Evolutionary conservation across 2,329 filamentous ascomycete genomes (phyloP), one percentile per base, ranked within the genome.

Genomic region (Clonostachys solani): DNA sequence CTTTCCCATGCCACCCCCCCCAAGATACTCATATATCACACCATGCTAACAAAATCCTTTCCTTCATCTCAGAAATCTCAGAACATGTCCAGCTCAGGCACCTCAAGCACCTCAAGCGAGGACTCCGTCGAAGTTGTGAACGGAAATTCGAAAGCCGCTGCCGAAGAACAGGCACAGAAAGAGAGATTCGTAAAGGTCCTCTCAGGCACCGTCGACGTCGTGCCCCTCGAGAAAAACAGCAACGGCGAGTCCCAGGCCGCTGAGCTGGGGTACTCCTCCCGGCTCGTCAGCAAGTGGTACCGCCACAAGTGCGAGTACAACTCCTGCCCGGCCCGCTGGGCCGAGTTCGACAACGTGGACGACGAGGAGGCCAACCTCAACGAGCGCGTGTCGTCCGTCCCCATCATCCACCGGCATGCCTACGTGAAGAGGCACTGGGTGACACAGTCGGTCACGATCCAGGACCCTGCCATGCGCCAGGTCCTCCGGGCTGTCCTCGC

Each of bases 331-430:
- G 2, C 40, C 3, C 54, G 60, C 34, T 67, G 61, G 63, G 60
- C 56, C 12, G 58, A 59, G 44, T 62, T 55, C 33, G 50, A 53
- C 42, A 49, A 55, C 45, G 46, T 56, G n/a, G 53, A 60, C 7
- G 57, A 62, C 3, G 64, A 67, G 4, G 44, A 55, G 40, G 43
- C 33, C 3, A 49, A 57, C 41, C 52, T 68, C 12, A 36, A 48
- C 5, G 40, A 46, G n/a, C 53, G 57, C 8, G 56, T 54, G 8
- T 38, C 51, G 8, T 43, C 43, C 19, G 49, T 56, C 5, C 61
- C 62, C 40, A 67, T 69, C 41, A 54, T 68, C 33, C 63, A 67
- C 47, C 61, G 62, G 7, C 56, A 62, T 33, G 9, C 33, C 18
- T 56, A 49, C 33, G 46, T 54, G 8, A 52, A 58, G 12, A 59